Evolutionary conservation across 208 protist species (phyloP), one percentile per base, ranked within the genome.

Genomic region (Tritrichomonas foetus): DNA sequence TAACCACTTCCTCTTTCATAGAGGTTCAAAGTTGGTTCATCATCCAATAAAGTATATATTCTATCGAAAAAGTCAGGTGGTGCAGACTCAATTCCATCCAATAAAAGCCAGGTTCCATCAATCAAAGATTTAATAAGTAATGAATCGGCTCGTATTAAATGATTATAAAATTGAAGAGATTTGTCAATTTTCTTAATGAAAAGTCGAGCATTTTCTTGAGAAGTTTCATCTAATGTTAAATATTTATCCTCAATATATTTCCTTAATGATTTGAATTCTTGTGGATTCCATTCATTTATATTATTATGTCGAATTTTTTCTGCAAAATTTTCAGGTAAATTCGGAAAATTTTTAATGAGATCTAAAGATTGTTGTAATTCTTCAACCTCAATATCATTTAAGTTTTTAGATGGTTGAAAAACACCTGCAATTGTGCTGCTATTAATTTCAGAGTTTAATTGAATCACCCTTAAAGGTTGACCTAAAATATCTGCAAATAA

Each of bases 31-130:
- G 33, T 39, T 80, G 92, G 92, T 61, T 75, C 36, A 16, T 57
- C 3, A 53, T 14, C 50, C 33, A 64, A n/a, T 20, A 93, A 36
- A 39, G 53, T 41, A 16, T 3, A 44, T 39, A 93, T 39, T 72
- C 27, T 50, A 9, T 93, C 92, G 36, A 69, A 36, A 39, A 93
- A 30, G 20, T 64, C 53, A 27, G 92, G 27, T 5, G 92, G 92
- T 13, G 53, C 8, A 55, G 66, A 13, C 55, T 93, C 69, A 57
- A 93, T 80, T n/a, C 69, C 69, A 80, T 93, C 92, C 0, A 93
- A 20, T 14, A 93, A 16, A 25, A 93, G 9, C 53, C 11, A 69
- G 22, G 33, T 39, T 50, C 92, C 92, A 33, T 66, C 3, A 8
- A 36, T 93, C 41, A 93, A 72, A 16, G 78, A 41, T 20, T 25